These are phyloP conservation scores for Pelargonium citronellum DNA, from an alignment of 441 rosid genomes.

Conservation along the genomic window DNA sequence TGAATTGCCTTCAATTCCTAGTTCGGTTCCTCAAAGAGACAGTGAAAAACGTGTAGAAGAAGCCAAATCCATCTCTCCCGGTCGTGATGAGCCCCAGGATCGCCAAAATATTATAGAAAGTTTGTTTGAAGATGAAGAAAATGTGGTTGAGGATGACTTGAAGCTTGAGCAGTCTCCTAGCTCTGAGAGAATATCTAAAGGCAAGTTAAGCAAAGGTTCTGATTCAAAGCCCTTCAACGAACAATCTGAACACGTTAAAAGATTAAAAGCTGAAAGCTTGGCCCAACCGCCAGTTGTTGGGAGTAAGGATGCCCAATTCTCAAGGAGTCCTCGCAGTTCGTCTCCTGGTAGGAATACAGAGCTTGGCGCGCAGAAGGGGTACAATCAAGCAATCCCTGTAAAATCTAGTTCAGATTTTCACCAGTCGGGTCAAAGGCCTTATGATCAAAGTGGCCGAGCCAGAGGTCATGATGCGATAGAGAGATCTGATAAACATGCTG, in stretches of 20 bases:
- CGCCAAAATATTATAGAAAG: slow-evolving; percentile 66
- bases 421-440: slow-evolving; percentile 38
- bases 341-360: slow-evolving; percentile 24
- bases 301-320: slow-evolving; percentile 34
- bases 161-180: slow-evolving; percentile 50
- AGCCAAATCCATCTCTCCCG: slow-evolving; percentile 30
- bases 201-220: slow-evolving; percentile 45
- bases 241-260: slow-evolving; percentile 46
- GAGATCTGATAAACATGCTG: slow-evolving; percentile 40
- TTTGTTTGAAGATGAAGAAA: slow-evolving; percentile 71
- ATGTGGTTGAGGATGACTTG: slow-evolving; percentile 32
- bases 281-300: slow-evolving; percentile 36
- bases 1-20: slow-evolving; percentile 36
- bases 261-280: slow-evolving; percentile 48
- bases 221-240: slow-evolving; percentile 39
- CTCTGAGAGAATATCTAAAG: slow-evolving; percentile 36
- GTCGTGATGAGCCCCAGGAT: slow-evolving; percentile 43
- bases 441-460: slow-evolving; percentile 34
- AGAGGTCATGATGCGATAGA: slow-evolving; percentile 42
- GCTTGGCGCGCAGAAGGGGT: background rate
- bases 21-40: slow-evolving; percentile 27
- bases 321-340: slow-evolving; percentile 31
- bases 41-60: slow-evolving; percentile 37
- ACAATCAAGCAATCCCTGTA: slow-evolving; percentile 25
- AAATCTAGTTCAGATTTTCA: slow-evolving; percentile 45